phyloP scores from a whole-genome alignment of 331 rosid genomes.

The Rhamnella rubrinervis region DNA sequence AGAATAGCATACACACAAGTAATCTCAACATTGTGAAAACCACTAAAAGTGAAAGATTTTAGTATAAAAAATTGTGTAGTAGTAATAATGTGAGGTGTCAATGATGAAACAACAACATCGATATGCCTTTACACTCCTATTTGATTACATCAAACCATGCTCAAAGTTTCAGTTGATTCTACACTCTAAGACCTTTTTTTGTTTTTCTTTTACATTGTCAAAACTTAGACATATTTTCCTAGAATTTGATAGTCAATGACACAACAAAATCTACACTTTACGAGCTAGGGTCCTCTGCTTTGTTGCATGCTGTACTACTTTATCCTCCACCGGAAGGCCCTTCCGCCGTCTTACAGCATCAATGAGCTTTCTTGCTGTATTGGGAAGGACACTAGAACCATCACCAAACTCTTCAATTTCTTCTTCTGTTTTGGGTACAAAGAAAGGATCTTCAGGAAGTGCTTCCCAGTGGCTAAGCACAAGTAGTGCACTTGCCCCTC shows the following conservation, averaged over 20 bases:
- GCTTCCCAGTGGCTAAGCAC: slow-evolving; percentile 91
- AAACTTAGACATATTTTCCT: too few species aligned
- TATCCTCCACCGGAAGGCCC: slow-evolving; percentile 85
- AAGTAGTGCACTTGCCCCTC: slow-evolving; percentile 80
- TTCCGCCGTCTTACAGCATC: slow-evolving; percentile 63
- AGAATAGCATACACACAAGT: too few species aligned
- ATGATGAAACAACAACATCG: too few species aligned
- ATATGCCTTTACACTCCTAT: too few species aligned
- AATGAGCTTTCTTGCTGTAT: slow-evolving; percentile 76
- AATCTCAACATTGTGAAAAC: too few species aligned
- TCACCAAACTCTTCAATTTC: slow-evolving; percentile 90
- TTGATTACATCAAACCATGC: too few species aligned
- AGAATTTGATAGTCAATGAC: background rate
- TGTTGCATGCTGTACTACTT: slow-evolving; percentile 83
- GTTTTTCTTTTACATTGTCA: too few species aligned
- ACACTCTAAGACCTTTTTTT: too few species aligned
- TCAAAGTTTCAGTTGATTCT: too few species aligned
- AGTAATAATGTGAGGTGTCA: too few species aligned
- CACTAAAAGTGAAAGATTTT: too few species aligned
- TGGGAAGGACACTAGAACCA: slow-evolving; percentile 78
- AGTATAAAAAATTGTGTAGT: too few species aligned
- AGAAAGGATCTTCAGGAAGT: slow-evolving; percentile 74
- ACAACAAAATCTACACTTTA: slow-evolving; percentile 45
- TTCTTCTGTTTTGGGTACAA: slow-evolving; percentile 81
- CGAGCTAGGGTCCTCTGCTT: slow-evolving; percentile 87